Evolutionary conservation across 2,329 filamentous ascomycete species (phyloP), one percentile per base, ranked within the genome.

Genomic region (Emericellopsis cladophorae): DNA sequence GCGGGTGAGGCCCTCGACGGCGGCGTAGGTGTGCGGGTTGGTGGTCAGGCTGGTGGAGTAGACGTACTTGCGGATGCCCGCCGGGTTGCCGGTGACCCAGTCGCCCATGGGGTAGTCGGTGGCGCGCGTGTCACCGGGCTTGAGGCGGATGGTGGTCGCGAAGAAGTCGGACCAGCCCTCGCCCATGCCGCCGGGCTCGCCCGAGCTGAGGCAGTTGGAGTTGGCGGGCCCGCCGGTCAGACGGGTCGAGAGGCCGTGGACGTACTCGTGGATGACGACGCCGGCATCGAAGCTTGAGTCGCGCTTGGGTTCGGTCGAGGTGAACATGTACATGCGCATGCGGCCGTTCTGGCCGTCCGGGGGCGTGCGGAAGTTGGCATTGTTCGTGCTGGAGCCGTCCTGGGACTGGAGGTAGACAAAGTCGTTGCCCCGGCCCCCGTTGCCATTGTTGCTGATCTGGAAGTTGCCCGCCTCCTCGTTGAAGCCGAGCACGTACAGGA

Each of bases 101-200:
- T 60, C 61, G 7, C 67, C 72, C 53, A 75, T 62, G 9, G 62
- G 44, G 49, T 70, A 73, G 53, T 70, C 55, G 2, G 53, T 68
- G 4, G 43, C 45, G 36, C 68, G 59, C 6, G 63, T 72, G 50
- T 74, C 67, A 12, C 44, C 45, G 4, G 60, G 37, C 55, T 68
- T 68, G 43, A 72, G 49, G 39, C 65, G 62, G 44, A 74, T 60
- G 5, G 70, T 67, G 0, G 65, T 67, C 5, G 71, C 71, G 55
- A 67, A 96, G 70, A 96, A 98, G 46, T 76, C 72, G 42, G 65
- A 58, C 73, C 73, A 76, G 31, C 72, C 72, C 43, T 76, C 73
- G 29, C 71, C 72, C 72, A 76, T 74, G 32, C 73, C 72, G 8
- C 70, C 65, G 1, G 66, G 56, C 44, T 76, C 71, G n/a, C 61